Evolutionary conservation across 768 basidiomycete genomes (phyloP).

Genomic region (Tephrocybe sp.): DNA sequence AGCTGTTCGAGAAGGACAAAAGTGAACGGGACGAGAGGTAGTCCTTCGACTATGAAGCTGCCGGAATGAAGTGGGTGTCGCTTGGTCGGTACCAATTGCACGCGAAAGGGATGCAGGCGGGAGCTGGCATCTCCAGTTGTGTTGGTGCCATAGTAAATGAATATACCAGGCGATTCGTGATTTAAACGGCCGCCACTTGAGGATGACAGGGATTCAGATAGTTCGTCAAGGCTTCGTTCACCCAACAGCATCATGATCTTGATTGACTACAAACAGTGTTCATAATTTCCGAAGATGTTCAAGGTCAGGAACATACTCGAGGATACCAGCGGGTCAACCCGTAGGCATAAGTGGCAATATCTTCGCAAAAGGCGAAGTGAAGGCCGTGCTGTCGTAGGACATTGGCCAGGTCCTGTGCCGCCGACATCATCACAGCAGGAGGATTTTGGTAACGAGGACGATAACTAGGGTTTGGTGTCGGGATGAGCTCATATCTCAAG

Average conservation of each 20-base stretch:
- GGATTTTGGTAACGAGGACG: background rate
- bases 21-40: conserved; percentile 11
- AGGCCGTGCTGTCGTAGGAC: conserved; percentile 1
- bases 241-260: conserved; percentile 2
- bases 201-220: background rate
- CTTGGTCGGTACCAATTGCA: background rate
- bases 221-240: background rate
- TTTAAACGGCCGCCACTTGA: background rate
- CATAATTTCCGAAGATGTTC: background rate
- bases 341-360: conserved; percentile 6
- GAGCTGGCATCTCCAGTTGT: background rate
- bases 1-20: conserved; percentile 11
- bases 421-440: conserved; percentile 1
- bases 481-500: no score
- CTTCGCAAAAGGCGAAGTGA: conserved; percentile 7
- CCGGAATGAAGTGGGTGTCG: conserved; percentile 1
- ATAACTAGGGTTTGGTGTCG: conserved; percentile 27
- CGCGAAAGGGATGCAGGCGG: background rate
- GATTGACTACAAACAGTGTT: conserved; percentile 1
- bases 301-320: background rate
- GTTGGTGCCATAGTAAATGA: background rate
- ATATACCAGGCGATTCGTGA: background rate
- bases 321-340: conserved; percentile 5
- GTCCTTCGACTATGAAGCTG: background rate
- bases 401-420: background rate